These are phyloP conservation scores for Coemansia sp. DNA, from an alignment of 371 early-diverging fungal genomes.

Conservation along the genomic window DNA sequence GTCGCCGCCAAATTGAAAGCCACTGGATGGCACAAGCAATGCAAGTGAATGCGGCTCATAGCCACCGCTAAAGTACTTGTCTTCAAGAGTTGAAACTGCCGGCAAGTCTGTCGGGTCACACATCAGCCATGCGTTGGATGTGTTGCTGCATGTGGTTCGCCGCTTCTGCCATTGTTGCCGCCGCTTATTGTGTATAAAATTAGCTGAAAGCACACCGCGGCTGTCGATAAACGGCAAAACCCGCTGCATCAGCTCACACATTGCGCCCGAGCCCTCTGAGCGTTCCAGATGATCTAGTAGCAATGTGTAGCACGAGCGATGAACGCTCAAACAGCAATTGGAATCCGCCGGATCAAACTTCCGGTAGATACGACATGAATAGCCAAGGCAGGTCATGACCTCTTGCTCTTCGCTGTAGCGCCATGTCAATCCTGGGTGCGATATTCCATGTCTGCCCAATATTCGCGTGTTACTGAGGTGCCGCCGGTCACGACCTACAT, in stretches of 20 bases:
- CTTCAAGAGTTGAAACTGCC: neutral
- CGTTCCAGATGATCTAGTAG: conserved; percentile 27
- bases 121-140: conserved; percentile 17
- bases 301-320: conserved; percentile 41
- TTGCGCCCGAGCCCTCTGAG: conserved; percentile 18
- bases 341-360: conserved; percentile 14
- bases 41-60: neutral
- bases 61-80: neutral
- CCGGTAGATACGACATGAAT: conserved; percentile 27
- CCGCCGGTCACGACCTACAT: conserved; percentile 35
- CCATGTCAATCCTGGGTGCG: conserved; percentile 45
- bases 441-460: conserved; percentile 33
- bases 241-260: conserved; percentile 12
- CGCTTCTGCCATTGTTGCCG: neutral
- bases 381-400: conserved; percentile 40
- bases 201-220: conserved; percentile 20
- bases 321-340: conserved; percentile 32
- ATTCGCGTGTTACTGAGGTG: conserved; percentile 34
- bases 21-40: neutral
- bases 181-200: no score
- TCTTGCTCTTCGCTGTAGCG: conserved; percentile 23
- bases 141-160: neutral
- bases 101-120: conserved; percentile 48
- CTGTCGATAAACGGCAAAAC: conserved; percentile 16
- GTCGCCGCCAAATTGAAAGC: neutral